These are phyloP conservation scores for Boletus mariae DNA, from an alignment of 1,284 basidiomycete species.

Conservation along the genomic window DNA sequence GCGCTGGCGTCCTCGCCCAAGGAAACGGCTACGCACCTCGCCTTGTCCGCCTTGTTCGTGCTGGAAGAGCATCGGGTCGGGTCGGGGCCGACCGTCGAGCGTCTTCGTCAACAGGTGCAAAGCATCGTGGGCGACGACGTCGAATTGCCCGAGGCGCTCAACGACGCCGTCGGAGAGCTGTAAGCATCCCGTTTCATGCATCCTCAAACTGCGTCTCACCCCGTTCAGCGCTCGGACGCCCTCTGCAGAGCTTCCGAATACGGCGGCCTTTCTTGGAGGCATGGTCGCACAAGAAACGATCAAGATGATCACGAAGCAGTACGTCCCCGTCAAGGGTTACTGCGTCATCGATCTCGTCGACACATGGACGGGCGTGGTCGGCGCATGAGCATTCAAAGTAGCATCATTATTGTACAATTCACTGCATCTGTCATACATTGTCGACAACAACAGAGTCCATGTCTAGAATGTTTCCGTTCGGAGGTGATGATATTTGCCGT, in stretches of 20 bases:
- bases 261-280: slow-evolving; percentile 90
- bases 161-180: slow-evolving; percentile 76
- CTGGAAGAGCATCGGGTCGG: slow-evolving; percentile 35
- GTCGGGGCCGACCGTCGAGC: slow-evolving; percentile 30
- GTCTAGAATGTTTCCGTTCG: too few relatives aligned
- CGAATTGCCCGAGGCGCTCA: slow-evolving; percentile 59
- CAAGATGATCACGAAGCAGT: slow-evolving; percentile 96
- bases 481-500: too few relatives aligned
- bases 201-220: not conserved
- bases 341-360: slow-evolving; percentile 87
- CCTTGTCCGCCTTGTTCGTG: slow-evolving; percentile 56
- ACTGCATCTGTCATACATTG: too few relatives aligned
- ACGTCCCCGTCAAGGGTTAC: slow-evolving; percentile 86
- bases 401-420: not conserved
- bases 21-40: slow-evolving; percentile 61
- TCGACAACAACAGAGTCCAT: too few relatives aligned
- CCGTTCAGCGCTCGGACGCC: slow-evolving; percentile 68
- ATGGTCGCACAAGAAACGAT: slow-evolving; percentile 96
- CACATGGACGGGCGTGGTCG: slow-evolving; percentile 65
- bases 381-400: slow-evolving; percentile 11
- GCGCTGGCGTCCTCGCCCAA: slow-evolving; percentile 42
- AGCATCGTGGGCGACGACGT: slow-evolving; percentile 34
- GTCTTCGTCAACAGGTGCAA: slow-evolving; percentile 35
- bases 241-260: slow-evolving; percentile 86
- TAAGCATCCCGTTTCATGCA: slow-evolving; percentile 38